Conservation (phyloP, 2,329 filamentous ascomycete species). For the Botrytis elliptica region DNA sequence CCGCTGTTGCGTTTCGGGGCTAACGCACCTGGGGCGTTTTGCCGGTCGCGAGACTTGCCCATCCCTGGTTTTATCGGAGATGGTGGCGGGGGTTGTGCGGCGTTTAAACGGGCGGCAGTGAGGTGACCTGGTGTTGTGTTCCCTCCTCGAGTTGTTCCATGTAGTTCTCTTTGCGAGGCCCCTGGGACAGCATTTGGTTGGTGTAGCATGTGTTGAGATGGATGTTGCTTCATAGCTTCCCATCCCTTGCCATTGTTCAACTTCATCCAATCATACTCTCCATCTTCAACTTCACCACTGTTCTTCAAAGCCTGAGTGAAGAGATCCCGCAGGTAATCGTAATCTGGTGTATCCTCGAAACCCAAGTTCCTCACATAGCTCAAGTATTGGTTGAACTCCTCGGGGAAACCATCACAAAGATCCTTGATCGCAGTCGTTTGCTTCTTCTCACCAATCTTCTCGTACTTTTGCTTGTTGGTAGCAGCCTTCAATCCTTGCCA, state of each 20-base stretch:
- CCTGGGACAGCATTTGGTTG: slow-evolving; percentile 60
- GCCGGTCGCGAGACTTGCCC: slow-evolving; percentile 70
- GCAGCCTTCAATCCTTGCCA: slow-evolving; percentile 74
- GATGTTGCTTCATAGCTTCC: slow-evolving; percentile 68
- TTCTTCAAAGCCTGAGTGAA: slow-evolving; percentile 96
- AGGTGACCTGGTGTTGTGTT: slow-evolving; percentile 45
- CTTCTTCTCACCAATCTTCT: slow-evolving; percentile 99
- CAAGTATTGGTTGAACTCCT: slow-evolving; percentile 97
- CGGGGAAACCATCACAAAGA: slow-evolving; percentile 91
- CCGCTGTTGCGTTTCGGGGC: slow-evolving; percentile 75
- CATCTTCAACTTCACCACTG: slow-evolving; percentile 90
- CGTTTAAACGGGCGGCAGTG: slow-evolving; percentile 88
- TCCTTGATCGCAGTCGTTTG: slow-evolving; percentile 97
- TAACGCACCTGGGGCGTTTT: slow-evolving; percentile 68
- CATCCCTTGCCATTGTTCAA: slow-evolving; percentile 87
- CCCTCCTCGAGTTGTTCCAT: slow-evolving; percentile 63
- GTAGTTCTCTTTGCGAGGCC: slow-evolving; percentile 80
- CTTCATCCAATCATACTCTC: slow-evolving; percentile 99
- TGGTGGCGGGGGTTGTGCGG: slow-evolving; percentile 84
- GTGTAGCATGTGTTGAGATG: slow-evolving; percentile 66
- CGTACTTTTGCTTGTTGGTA: slow-evolving; percentile 94
- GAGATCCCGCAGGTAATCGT: slow-evolving; percentile 93
- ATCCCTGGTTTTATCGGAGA: slow-evolving; percentile 76
- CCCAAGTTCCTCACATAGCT: slow-evolving; percentile 96
- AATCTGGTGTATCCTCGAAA: slow-evolving; percentile 97